Percentiles rank a stretch among this genome's conserved stretches.
phyloP scores from a whole-genome alignment of 176 grass and related monocot genomes.

The Oryza punctata region DNA sequence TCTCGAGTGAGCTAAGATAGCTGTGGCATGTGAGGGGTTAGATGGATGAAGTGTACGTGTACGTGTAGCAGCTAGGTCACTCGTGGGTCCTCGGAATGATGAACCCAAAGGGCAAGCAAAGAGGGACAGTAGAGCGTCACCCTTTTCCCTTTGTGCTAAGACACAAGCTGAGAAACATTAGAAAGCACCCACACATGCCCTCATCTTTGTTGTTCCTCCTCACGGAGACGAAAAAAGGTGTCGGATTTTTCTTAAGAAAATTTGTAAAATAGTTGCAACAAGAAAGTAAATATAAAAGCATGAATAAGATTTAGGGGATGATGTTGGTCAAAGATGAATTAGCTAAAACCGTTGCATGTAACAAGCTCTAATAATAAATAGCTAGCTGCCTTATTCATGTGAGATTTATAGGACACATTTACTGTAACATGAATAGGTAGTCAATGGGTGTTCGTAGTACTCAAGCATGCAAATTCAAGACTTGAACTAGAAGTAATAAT shows the following conservation, averaged over 20 bases:
- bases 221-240: accelerated
- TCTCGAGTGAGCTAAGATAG: conserved; percentile 1
- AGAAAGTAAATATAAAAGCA: not conserved
- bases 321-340: not conserved
- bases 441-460: not conserved
- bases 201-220: not conserved
- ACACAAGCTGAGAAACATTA: conserved; percentile 40
- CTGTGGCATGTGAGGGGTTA: not conserved
- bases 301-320: not conserved
- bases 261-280: not conserved
- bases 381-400: not conserved
- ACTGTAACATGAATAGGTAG: not conserved
- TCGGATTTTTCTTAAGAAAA: too few species aligned
- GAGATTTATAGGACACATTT: not conserved
- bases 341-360: too few species aligned
- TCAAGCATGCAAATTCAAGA: not conserved
- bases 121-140: conserved; percentile 28
- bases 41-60: not conserved
- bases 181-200: not conserved
- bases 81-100: conserved; percentile 79
- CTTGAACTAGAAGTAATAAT: not conserved
- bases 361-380: not conserved
- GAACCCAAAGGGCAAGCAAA: conserved; percentile 50
- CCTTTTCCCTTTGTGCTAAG: conserved; percentile 51
- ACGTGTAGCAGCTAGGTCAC: conserved; percentile 43